Base-by-base conservation (phyloP, 2,329 filamentous ascomycete genomes). In the Tolypocladium sp. region DNA sequence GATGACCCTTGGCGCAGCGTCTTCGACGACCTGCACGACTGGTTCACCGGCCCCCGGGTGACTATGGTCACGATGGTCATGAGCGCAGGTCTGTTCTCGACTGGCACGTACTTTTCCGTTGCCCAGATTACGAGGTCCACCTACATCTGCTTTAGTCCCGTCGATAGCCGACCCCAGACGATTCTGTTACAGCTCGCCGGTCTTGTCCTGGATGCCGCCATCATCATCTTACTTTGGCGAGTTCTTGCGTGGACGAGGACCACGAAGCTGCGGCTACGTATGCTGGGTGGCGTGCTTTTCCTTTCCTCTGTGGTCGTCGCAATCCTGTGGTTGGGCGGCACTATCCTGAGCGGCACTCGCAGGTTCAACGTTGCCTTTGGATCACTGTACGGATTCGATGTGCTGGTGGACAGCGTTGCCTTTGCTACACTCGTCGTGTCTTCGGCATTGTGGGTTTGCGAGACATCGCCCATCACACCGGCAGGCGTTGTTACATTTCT, bases 221-320 rank as follows among this genome's bases (percentile, higher is more conserved):
- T 82, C 57, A 65, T 79, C 25, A 65, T 81, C n/a, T 66, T 81
- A 12, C 60, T 75, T 2, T 84, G 82, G 81, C 76, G 80, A 41
- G 71, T 82, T 4, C 67, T 84, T 6, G 75, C 76, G 15, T 82
- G 81, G 79, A 71, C 77, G 1, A 74, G 77, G 46, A 81, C 78
- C 0, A 76, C 77, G 7, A 79, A 75, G 61, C 67, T 70, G 38
- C 76, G 79, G 3, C 67, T 84, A n/a, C 74, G 73, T 12, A 76
- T 73, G 1, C 66, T 84, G 10, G 74, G 77, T 7, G 68, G 69
- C 2, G 72, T 82, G 2, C 64, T 83, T 6, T 60, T 76, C 1
- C 61, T 74, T 10, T 73, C 79, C 1, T 73, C 79, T 0, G 37
- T 77, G 3, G 71, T 69, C 8, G 71, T 74, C 58, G 71, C 69